Conservation (phyloP, 495 filamentous ascomycete species). For the Penicillium subrubescens region DNA sequence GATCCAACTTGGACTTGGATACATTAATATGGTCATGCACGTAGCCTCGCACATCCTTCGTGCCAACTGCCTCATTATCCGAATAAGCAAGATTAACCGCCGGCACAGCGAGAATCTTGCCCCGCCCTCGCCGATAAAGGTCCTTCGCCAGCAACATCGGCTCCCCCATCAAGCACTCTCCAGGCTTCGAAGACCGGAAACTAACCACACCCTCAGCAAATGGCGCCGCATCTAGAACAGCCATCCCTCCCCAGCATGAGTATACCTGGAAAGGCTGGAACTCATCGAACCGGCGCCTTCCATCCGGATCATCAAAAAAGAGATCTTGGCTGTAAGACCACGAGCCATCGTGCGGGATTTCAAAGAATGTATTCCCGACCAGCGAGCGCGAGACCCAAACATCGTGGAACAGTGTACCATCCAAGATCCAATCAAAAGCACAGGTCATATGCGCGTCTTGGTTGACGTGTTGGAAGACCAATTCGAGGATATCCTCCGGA, state of each 20-base stretch:
- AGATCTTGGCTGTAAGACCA: conserved; percentile 47
- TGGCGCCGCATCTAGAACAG: conserved; percentile 34
- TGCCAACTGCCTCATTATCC: conserved; percentile 33
- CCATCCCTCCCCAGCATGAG: conserved; percentile 56
- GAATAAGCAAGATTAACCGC: conserved; percentile 50
- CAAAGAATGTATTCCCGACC: conserved; percentile 52
- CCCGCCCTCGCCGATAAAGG: conserved; percentile 45
- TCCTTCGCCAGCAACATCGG: conserved; percentile 53
- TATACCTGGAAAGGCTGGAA: conserved; percentile 54
- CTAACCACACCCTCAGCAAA: conserved; percentile 32
- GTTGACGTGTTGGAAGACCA: conserved; percentile 43
- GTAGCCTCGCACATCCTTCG: conserved; percentile 47
- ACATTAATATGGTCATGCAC: conserved; percentile 28
- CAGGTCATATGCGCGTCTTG: conserved; percentile 55
- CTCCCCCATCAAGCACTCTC: conserved; percentile 52
- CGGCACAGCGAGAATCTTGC: conserved; percentile 53
- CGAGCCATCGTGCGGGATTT: conserved; percentile 46
- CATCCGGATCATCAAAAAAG: conserved; percentile 31
- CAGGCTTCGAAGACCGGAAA: conserved; percentile 37
- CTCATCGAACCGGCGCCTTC: conserved; percentile 20
- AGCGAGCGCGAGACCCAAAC: conserved; percentile 43
- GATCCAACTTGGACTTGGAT: conserved; percentile 1
- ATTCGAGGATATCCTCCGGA: conserved; percentile 38
- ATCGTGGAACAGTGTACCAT: conserved; percentile 49
- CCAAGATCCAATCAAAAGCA: conserved; percentile 55